Evolutionary conservation across 176 grass and related monocot genomes (phyloP), one percentile per base, ranked within the genome.

Genomic region (Pontederia crassipes): DNA sequence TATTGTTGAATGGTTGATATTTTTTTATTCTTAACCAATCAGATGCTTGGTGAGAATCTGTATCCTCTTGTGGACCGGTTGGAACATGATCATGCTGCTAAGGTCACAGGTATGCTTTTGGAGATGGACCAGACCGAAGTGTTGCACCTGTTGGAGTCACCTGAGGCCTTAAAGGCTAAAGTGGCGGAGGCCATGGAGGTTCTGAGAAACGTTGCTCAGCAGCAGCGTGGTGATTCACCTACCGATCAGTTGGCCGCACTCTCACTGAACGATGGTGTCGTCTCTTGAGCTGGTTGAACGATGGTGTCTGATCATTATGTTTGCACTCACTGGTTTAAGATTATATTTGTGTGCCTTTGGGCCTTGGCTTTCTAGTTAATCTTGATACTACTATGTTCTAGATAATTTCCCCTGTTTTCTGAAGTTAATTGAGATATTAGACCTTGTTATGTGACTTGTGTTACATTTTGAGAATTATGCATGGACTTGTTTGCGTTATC

Each of bases 81-180:
- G 63, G 93, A 98, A 54, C 88, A 76, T 68, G 93, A 98, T 9
- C 71, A 91, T 48, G 84, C 87, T 14, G 87, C 93, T 0, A 98
- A 98, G 66, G 88, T 98, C 3, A 98, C 93, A 2, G 93, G 93
- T 28, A 98, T 98, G 93, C 84, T 98, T 59, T 60, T 98, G 40
- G 93, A 98, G 84, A 98, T 98, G 93, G 93, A 98, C 54, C 87
- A 90, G 78, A 87, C 81, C 18, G 93, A 98, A 64, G 85, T 98
- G 35, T 52, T 98, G 40, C 87, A 98, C 75, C 71, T 98, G 66
- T 70, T 98, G 0, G 93, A 98, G 68, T 98, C 93, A 0, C 93
- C 93, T 12, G 84, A 92, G 5, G 87, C 84, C 32, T 74, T 98
- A 9, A 98, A 85, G 72, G 69, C 77, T 51, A 98, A 98, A 76